A percentile compares a stretch with the other conserved stretches of the same genome.
phyloP scores from a whole-genome alignment of 345 rosid species.

The Eucalyptus guilfoylei region DNA sequence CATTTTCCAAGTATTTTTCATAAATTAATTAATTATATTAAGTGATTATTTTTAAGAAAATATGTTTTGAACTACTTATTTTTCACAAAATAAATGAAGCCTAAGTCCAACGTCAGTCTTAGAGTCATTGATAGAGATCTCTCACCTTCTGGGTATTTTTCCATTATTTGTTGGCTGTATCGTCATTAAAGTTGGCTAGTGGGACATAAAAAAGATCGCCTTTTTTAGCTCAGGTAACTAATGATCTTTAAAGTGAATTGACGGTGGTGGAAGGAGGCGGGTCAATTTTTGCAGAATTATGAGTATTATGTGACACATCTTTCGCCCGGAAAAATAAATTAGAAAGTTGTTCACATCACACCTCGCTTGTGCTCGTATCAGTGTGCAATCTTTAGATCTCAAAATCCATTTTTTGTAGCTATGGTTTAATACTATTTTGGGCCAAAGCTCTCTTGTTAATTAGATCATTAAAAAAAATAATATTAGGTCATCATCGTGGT shows the following conservation, averaged over 20 bases:
- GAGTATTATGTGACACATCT: not conserved
- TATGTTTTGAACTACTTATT: too few species aligned
- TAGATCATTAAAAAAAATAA: not conserved
- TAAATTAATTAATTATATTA: too few species aligned
- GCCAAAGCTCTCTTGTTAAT: not conserved
- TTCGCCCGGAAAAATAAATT: not conserved
- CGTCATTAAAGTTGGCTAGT: not conserved
- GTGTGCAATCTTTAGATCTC: not conserved
- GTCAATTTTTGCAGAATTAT: not conserved
- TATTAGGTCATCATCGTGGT: not conserved
- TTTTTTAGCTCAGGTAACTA: not conserved
- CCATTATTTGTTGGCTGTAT: not conserved
- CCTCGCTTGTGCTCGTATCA: not conserved
- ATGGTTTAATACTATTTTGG: not conserved
- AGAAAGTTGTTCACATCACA: not conserved
- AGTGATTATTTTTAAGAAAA: too few species aligned
- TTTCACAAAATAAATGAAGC: not conserved
- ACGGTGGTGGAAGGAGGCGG: not conserved
- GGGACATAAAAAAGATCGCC: not conserved
- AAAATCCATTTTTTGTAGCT: not conserved
- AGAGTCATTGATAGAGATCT: not conserved
- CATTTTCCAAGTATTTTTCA: too few species aligned
- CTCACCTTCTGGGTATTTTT: not conserved
- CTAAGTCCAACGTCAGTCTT: not conserved
- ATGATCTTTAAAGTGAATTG: not conserved